Evolutionary conservation across 108 stramenopile genomes (phyloP), one percentile per base, ranked within the genome.

Genomic region (Cyclotella sp.): DNA sequence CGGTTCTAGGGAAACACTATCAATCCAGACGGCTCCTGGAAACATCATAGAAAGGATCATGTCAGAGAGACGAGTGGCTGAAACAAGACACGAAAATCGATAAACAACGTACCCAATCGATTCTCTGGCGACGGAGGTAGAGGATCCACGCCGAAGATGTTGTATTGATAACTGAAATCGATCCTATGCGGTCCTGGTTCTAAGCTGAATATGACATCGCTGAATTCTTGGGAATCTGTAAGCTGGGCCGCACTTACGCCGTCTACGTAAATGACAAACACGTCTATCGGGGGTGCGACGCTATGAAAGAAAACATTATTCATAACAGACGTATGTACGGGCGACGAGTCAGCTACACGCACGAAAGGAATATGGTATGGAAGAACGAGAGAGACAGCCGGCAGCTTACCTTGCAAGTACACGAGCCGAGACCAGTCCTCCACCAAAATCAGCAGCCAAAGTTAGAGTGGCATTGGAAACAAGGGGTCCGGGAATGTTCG

Each of bases 131-230:
- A 53, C 18, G 45, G 7, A 15, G 70, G 70, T 19, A 78, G 34
- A 30, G 72, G 58, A 61, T 68, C 40, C 40, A 68, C 59, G 43
- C 40, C 66, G 46, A 73, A 80, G 0, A 64, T 9, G 26, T 80
- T 74, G 62, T 80, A 74, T 34, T 42, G 79, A 63, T 80, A 80
- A 57, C 60, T 69, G 49, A 80, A 63, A 73, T 80, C 73, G 54
- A 80, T 61, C 44, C 6, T 49, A 41, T 80, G 79, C 11, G 41
- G 15, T 62, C 79, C 79, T 29, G 79, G 46, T 30, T 30, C 46
- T 29, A 80, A 24, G 18, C 19, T 58, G 11, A 80, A 30, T 21
- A 58, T 19, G 0, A 80, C 67, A 34, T 69, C 59, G 30, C 41
- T 68, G 26, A 41, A 80, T 42, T 72, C 79, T 63, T 73, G 55